These are phyloP conservation scores for Cordyceps farinosa DNA, from an alignment of 2,329 filamentous ascomycete genomes.

Conservation along the genomic window DNA sequence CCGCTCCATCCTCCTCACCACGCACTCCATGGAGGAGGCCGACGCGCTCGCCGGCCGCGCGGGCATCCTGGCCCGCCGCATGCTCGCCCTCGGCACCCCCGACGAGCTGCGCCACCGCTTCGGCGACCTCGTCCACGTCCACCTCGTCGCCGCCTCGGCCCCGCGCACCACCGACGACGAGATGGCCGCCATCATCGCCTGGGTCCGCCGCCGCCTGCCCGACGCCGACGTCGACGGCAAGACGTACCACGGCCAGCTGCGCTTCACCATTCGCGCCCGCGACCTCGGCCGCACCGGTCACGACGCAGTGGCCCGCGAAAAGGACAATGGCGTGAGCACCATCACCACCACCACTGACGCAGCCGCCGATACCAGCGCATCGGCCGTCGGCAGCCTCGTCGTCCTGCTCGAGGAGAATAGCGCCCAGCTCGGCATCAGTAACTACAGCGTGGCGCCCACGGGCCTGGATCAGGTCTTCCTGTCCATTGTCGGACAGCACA, in stretches of 20 bases:
- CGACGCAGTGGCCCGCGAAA: background rate
- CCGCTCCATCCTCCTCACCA: too few species aligned
- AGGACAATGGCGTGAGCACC: background rate
- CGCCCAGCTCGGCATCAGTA: slow-evolving; percentile 66
- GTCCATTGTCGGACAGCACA: slow-evolving; percentile 75
- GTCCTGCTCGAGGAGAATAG: slow-evolving; percentile 70
- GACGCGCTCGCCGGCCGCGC: slow-evolving; percentile 80
- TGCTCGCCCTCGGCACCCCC: slow-evolving; percentile 79
- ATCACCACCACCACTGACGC: background rate
- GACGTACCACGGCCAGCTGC: slow-evolving; percentile 79
- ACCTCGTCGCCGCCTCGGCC: slow-evolving; percentile 71
- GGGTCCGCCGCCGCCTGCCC: slow-evolving; percentile 61
- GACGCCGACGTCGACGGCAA: slow-evolving; percentile 67
- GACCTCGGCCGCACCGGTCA: slow-evolving; percentile 15
- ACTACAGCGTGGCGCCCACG: slow-evolving; percentile 83
- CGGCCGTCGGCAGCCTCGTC: slow-evolving; percentile 66
- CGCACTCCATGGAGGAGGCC: slow-evolving; percentile 93
- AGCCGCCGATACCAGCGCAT: slow-evolving; percentile 29
- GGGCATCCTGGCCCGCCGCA: slow-evolving; percentile 79
- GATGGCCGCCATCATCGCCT: slow-evolving; percentile 62
- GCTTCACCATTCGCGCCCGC: slow-evolving; percentile 69
- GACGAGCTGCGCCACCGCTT: slow-evolving; percentile 69
- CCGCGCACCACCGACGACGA: slow-evolving; percentile 68
- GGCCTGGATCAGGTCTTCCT: slow-evolving; percentile 91
- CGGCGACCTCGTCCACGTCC: slow-evolving; percentile 76